Evolutionary conservation across 2,329 filamentous ascomycete species (phyloP), one percentile per base, ranked within the genome.

Genomic region (Epichloe glyceriae): DNA sequence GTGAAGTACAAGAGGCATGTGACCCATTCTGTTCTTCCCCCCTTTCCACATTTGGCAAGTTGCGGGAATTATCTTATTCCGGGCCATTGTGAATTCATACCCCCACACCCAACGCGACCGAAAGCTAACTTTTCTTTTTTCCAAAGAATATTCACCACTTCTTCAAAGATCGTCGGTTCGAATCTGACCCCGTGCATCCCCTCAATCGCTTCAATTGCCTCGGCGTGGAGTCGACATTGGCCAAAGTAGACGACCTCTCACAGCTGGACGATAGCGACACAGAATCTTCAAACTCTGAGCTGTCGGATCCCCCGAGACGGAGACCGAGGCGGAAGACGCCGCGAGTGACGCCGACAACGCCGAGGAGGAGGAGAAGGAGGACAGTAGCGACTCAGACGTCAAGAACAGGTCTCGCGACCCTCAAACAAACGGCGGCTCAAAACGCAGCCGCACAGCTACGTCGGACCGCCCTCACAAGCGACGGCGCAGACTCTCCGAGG

Each of bases 91-190:
- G 26, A 26, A 26, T 26, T 2, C 26, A 14, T 12, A 14, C 6
- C n/a, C 38, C 30, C 10, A 22, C 20, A 22, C 1, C 22, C 22
- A 3, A 26, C 22, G 22, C 22, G 37, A 35, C 38, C 38, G 22
- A n/a, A 33, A 50, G 49, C 58, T 61, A 57, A 61, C 54, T 53
- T 54, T 59, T 60, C 20, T 17, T 59, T 60, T 33, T 17, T 3
- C 26, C 57, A 41, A 19, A 57, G 56, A 26, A 57, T 37, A 50
- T 58, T 20, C 57, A 57, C 54, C 30, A 38, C n/a, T 60, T 56
- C 48, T 58, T 57, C 48, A 22, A 22, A 4, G 34, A 53, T 20
- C 11, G 17, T 35, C n/a, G 33, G 40, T 59, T 49, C 50, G 35
- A 12, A 38, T n/a, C 33, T 44, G 54, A 57, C 42, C 54, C 53